A percentile compares a stretch with the other conserved stretches of the same genome.
Evolutionary conservation across 1,284 basidiomycete genomes (phyloP).

Genomic region (Peniophora sp.): DNA sequence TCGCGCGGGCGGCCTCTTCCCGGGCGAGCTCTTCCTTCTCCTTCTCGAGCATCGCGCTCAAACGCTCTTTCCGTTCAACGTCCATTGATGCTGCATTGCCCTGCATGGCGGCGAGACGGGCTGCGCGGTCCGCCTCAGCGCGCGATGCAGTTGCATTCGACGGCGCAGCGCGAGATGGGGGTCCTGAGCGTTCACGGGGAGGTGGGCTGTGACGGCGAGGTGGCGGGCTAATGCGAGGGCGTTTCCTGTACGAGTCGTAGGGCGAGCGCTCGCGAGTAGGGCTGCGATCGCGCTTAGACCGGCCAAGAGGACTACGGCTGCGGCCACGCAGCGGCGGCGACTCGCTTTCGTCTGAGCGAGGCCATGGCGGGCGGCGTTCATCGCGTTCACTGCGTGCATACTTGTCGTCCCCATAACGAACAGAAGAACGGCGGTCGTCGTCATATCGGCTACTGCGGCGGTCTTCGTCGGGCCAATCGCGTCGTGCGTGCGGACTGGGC

Average conservation of each 20-base stretch:
- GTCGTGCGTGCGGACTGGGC: neutral
- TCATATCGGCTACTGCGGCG: slow-evolving; percentile 13
- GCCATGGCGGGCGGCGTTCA: slow-evolving; percentile 8
- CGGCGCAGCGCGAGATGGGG: slow-evolving; percentile 10
- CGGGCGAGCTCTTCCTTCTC: slow-evolving; percentile 66
- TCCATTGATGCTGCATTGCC: slow-evolving; percentile 59
- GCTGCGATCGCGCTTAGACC: slow-evolving; percentile 31
- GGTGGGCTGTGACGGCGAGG: slow-evolving; percentile 20
- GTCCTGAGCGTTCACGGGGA: slow-evolving; percentile 8
- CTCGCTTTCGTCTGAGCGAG: slow-evolving; percentile 13
- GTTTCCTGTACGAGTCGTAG: slow-evolving; percentile 25
- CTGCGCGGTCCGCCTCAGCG: slow-evolving; percentile 55
- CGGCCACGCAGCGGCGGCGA: slow-evolving; percentile 13
- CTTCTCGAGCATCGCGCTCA: slow-evolving; percentile 54
- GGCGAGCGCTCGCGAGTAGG: slow-evolving; percentile 32
- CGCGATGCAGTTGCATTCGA: slow-evolving; percentile 9
- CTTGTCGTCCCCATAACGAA: slow-evolving; percentile 9
- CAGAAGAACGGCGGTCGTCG: slow-evolving; percentile 17
- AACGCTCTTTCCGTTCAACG: slow-evolving; percentile 58
- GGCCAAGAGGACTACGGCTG: slow-evolving; percentile 16
- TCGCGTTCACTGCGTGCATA: slow-evolving; percentile 6
- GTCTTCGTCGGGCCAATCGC: slow-evolving; percentile 14
- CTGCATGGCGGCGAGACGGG: slow-evolving; percentile 83
- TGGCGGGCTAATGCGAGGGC: slow-evolving; percentile 31
- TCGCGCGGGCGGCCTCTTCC: slow-evolving; percentile 53